phyloP scores from a whole-genome alignment of 139 green algal species.

The Zygnema circumcarinatum region DNA sequence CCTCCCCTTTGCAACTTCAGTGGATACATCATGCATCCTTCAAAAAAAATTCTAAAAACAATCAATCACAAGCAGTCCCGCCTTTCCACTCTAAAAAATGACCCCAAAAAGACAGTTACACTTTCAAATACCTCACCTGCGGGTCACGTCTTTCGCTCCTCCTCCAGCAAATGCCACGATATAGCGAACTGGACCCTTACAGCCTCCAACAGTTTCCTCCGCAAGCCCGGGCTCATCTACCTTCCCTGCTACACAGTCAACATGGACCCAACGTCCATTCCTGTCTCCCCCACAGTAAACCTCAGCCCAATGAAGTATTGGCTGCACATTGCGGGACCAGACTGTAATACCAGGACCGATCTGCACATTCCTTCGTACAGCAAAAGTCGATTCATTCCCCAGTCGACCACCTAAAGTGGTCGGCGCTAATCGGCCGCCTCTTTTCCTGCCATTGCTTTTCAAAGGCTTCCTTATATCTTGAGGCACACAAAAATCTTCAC shows the following conservation, averaged over 20 bases:
- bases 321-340: constrained; percentile 41
- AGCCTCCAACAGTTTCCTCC: constrained; percentile 48
- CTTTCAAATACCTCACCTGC: constrained; percentile 52
- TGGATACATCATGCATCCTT: no score
- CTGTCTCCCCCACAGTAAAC: constrained; percentile 77
- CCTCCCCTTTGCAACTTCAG: no score
- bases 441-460: background rate
- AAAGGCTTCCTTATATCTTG: background rate
- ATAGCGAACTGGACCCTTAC: constrained; percentile 34
- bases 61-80: no score
- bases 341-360: constrained; percentile 1
- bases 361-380: constrained; percentile 43
- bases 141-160: constrained; percentile 56
- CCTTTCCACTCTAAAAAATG: no score
- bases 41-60: no score
- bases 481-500: background rate
- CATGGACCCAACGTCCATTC: constrained; percentile 76
- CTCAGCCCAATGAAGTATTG: constrained; percentile 73
- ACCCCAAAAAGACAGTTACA: no score
- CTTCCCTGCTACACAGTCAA: constrained; percentile 71
- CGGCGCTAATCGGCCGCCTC: background rate
- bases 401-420: background rate
- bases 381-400: background rate
- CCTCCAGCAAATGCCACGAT: constrained; percentile 56
- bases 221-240: constrained; percentile 71